Conservation (phyloP, 2,329 filamentous ascomycete genomes). For the Trichothecium roseum region DNA sequence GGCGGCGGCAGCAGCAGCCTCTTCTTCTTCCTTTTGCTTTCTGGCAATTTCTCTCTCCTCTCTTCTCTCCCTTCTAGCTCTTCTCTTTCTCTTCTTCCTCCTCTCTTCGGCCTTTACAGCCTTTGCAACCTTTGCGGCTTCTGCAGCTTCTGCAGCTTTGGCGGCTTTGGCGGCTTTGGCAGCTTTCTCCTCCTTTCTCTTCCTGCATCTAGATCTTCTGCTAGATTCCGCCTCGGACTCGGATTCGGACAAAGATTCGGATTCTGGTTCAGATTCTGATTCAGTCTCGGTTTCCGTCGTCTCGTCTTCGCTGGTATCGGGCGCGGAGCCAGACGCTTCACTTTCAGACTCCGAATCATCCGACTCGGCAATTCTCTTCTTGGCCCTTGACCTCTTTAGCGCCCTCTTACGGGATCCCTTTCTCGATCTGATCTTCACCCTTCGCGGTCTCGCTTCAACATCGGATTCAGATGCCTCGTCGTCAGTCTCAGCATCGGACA, state of each 20-base stretch:
- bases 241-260: constrained; percentile 1
- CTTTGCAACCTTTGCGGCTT: background rate
- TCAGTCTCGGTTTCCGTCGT: constrained; percentile 3
- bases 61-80: constrained; percentile 6
- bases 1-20: too few species aligned
- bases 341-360: constrained; percentile 1
- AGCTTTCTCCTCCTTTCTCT: constrained; percentile 3
- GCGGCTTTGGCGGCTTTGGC: background rate
- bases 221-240: constrained; percentile 1
- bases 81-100: constrained; percentile 4
- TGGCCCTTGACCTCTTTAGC: background rate
- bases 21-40: constrained; percentile 6
- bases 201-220: constrained; percentile 2
- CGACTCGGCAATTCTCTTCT: constrained; percentile 4
- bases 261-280: constrained; percentile 2
- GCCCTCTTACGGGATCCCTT: constrained; percentile 3
- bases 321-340: constrained; percentile 5
- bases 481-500: background rate
- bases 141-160: constrained; percentile 1
- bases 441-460: constrained; percentile 7
- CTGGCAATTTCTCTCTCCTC: constrained; percentile 7
- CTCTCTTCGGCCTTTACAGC: constrained; percentile 3
- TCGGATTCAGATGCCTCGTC: constrained; percentile 7
- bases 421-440: constrained; percentile 4
- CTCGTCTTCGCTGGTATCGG: background rate